Base-by-base conservation (phyloP, 1,284 basidiomycete species). In the Ustilago trichophora region DNA sequence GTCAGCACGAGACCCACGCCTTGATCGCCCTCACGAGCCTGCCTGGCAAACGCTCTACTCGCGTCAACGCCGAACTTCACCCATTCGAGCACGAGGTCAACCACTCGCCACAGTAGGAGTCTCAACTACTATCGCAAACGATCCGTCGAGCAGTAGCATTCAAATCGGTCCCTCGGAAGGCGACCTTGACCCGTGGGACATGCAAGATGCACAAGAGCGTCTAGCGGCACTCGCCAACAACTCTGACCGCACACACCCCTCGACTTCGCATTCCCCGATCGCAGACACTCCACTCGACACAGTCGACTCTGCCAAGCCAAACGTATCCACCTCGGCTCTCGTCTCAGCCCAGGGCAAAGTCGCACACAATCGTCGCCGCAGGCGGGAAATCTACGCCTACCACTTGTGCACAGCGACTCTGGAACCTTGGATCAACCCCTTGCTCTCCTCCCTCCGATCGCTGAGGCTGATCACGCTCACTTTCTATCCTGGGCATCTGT, bases 351-450 rank as follows among this genome's bases (percentile, higher is more conserved):
- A n/a, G n/a, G n/a, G n/a, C 7, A 7, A 29, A 13, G 13, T 29
- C 11, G n/a, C n/a, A n/a, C 47, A 25, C 7, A 51, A 29, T 6
- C 41, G 35, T 6, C 15, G 40, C 7, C 22, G 49, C 1, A n/a
- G n/a, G n/a, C n/a, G n/a, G n/a, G 67, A 60, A 27, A 71, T 71
- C 41, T 60, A 66, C 46, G 67, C 67, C 18, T 72, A 72, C 36
- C 66, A 72, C 32, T 34, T 72, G 3, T 48, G 45, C 54, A 60
- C 56, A 13, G 65, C 66, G 8, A 66, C 67, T 1, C 53, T 72
- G 1, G 70, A 72, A 26, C 35, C 62, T 2, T 72, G 49, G 48
- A 72, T 72, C 51, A 57, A 64, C 35, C 36, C 56, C 2, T 40
- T 57, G 9, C 41, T 72, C 16, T 19, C 55, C 15, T 63, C 60